phyloP scores from a whole-genome alignment of 805 yeast genomes.

The Starmerella floricola region DNA sequence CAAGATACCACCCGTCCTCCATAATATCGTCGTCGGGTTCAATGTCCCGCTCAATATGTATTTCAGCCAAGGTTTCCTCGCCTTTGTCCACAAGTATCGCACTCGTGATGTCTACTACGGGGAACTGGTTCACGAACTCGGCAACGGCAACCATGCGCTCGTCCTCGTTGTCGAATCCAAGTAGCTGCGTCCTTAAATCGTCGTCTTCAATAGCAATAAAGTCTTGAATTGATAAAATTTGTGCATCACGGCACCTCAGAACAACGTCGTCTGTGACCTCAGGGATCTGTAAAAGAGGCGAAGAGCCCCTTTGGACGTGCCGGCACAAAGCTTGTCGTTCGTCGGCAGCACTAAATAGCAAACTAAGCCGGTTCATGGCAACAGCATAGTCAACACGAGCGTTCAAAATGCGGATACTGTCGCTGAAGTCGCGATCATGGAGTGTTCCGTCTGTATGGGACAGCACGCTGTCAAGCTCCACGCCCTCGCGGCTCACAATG shows the following conservation, averaged over 20 bases:
- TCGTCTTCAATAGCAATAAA: constrained; percentile 67
- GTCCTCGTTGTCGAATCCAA: constrained; percentile 40
- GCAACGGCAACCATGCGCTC: constrained; percentile 52
- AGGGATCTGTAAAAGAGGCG: constrained; percentile 74
- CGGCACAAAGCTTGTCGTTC: constrained; percentile 78
- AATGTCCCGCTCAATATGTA: constrained; percentile 35
- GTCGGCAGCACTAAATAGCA: constrained; percentile 63
- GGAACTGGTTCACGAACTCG: constrained; percentile 77
- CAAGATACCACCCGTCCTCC: constrained; percentile 56
- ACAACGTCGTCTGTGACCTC: constrained; percentile 42
- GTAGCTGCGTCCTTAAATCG: constrained; percentile 41
- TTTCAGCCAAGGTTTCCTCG: constrained; percentile 37
- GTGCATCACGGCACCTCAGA: constrained; percentile 37
- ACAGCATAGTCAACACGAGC: constrained; percentile 52
- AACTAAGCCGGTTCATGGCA: neutral
- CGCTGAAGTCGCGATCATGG: constrained; percentile 30
- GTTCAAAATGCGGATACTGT: constrained; percentile 41
- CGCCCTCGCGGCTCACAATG: constrained; percentile 61
- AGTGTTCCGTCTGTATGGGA: neutral
- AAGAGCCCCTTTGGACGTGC: constrained; percentile 71
- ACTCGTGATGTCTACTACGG: constrained; percentile 61
- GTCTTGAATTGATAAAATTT: constrained; percentile 67
- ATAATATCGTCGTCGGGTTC: neutral
- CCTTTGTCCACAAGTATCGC: constrained; percentile 29
- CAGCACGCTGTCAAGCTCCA: constrained; percentile 23